Evolutionary conservation across 2,329 filamentous ascomycete genomes (phyloP), one percentile per base, ranked within the genome.

Genomic region (Penicillium sp.): DNA sequence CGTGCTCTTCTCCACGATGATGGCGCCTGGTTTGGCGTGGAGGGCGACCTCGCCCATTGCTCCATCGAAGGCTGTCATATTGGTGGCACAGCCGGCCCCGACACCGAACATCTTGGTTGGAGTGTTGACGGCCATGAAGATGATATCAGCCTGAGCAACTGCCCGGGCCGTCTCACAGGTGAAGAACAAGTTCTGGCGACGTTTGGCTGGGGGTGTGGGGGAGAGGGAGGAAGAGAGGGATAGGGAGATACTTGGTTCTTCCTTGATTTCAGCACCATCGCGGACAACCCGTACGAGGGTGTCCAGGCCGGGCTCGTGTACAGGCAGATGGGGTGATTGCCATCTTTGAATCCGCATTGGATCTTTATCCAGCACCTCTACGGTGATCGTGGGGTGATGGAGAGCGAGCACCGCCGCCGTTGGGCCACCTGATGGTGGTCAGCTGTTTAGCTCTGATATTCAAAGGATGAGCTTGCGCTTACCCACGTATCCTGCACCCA

Each of bases 1-100:
- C 0, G 89, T 93, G 49, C 84, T 88, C 76, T 92, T 93, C 75
- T 92, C 89, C 17, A 92, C 89, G 44, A 93, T 84, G 49, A 92
- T 89, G 48, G 87, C 84, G 41, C 85, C 86, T 15, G 80, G 76
- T 24, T 80, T 84, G 3, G 88, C 86, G 55, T 86, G 78, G 58
- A 82, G 76, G 8, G 88, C 89, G 27, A 92, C 85, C 49, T 84
- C 83, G 44, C 81, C 79, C 1, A 84, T 84, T 5, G 87, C 88
- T 15, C 83, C 83, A 68, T 92, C 88, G 21, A 92, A 82, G 9
- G 84, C 84, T 1, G 83, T 84, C 75, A 92, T 83, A 61, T 92
- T 87, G 13, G 87, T 87, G 0, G 89, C 88, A 58, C 80, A 81
- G 9, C 88, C 88, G 4, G 85, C 84, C 41, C 89, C 89, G 18